phyloP scores from a whole-genome alignment of 441 rosid species.

The Manihot esculenta region DNA sequence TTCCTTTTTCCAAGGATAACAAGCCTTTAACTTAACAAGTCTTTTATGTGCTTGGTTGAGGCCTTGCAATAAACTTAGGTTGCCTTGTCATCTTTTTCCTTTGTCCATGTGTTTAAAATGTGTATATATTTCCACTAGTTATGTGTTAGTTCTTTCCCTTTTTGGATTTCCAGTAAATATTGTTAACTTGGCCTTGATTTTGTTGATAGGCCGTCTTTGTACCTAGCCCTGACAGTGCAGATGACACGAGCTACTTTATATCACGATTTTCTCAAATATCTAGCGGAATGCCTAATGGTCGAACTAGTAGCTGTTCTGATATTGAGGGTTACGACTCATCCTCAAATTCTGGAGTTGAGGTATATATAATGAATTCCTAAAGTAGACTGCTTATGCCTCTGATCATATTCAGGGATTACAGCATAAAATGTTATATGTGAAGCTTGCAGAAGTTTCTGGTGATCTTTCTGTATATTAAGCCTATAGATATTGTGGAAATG shows the following conservation, averaged over 20 bases:
- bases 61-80: background rate
- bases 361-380: conserved; percentile 17
- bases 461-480: background rate
- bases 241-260: conserved; percentile 80
- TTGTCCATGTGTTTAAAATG: background rate
- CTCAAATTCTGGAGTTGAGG: conserved; percentile 60
- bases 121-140: background rate
- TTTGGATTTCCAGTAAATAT: background rate
- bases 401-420: background rate
- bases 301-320: conserved; percentile 41
- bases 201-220: conserved; percentile 70
- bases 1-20: background rate
- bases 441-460: background rate
- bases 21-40: background rate
- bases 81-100: background rate
- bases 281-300: conserved; percentile 36
- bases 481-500: background rate
- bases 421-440: background rate
- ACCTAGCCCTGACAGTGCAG: conserved; percentile 59
- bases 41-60: background rate
- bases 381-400: conserved; percentile 3
- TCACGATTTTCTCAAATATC: conserved; percentile 53
- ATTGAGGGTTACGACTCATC: conserved; percentile 32
- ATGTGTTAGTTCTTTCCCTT: background rate
- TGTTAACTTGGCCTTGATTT: conserved; percentile 5